These are phyloP conservation scores for Arthrinium puccinioides DNA, from an alignment of 2,329 filamentous ascomycete species.

Conservation along the genomic window DNA sequence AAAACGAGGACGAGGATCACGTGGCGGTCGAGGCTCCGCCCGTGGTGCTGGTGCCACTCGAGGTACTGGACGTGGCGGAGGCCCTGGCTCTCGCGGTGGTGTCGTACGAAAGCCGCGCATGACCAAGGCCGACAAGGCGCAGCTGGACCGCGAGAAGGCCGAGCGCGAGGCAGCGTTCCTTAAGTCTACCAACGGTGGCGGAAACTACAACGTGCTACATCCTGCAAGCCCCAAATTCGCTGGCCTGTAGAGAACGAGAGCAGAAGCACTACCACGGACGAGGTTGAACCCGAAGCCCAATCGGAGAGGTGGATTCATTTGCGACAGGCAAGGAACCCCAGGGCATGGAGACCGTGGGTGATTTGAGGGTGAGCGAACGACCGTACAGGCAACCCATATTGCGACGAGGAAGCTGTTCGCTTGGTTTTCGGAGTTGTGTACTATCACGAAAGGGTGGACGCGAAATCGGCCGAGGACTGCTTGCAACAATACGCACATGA, in stretches of 20 bases:
- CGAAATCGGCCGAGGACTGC: no score
- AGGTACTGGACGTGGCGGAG: constrained; percentile 33
- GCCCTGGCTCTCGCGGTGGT: constrained; percentile 68
- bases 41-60: constrained; percentile 60
- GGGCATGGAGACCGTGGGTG: no score
- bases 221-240: constrained; percentile 24
- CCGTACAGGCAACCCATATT: no score
- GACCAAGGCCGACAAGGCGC: constrained; percentile 77
- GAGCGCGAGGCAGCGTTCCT: constrained; percentile 51
- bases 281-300: no score
- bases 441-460: no score
- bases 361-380: no score
- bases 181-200: constrained; percentile 15
- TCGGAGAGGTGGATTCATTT: no score
- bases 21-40: constrained; percentile 40
- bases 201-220: constrained; percentile 23
- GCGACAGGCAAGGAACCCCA: no score
- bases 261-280: no score
- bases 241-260: constrained; percentile 22
- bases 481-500: no score
- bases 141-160: constrained; percentile 74
- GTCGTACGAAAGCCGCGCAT: constrained; percentile 74
- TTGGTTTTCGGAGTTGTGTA: no score
- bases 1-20: constrained; percentile 54
- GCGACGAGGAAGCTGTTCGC: no score